Base-by-base conservation (phyloP, 768 basidiomycete genomes). In the Mycena latifolia region DNA sequence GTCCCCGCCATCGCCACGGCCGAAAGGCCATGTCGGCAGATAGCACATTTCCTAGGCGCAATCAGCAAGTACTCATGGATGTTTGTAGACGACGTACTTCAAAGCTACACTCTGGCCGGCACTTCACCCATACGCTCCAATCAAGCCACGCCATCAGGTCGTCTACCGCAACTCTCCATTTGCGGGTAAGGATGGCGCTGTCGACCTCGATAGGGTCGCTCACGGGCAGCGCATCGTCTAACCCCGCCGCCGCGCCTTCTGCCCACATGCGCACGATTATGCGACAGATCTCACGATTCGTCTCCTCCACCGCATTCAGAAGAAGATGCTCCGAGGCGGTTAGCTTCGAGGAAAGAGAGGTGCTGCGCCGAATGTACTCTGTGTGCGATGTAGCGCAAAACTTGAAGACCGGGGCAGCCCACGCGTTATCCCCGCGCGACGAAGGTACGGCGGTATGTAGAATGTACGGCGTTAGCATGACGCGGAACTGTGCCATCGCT, bases 381-480 rank as follows among this genome's bases (percentile, higher is more conserved):
- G 77, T 77, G 67, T 80, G 80, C 7, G 78, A 72, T 0, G 73
- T 74, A 4, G 78, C 71, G 48, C 81, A 83, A 12, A 72, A 57
- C 55, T 75, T 63, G 65, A 74, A 81, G 0, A 79, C 72, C 4
- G 78, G 78, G 0, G 69, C 45, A n/a, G 81, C 81, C 81, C 81
- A 83, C 14, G 66, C 22, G 20, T 71, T 57, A n/a, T 69, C 62
- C 3, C 37, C 33, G 43, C 57, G 20, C 2, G 53, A 39, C 3
- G 55, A 3, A 15, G 77, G 75, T 2, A 60, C 46, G 24, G 66
- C 66, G 15, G 55, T 47, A 46, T 74, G 58, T 2, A 80, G 70
- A 20, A 76, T 72, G 59, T 81, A 79, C 11, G 78, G 76, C 20
- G 60, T 66, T 8, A 81, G 70, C 75, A 81, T 79, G 55, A 73